These are phyloP conservation scores for Capsella bursapastoris DNA, from an alignment of 345 rosid species.

Conservation along the genomic window DNA sequence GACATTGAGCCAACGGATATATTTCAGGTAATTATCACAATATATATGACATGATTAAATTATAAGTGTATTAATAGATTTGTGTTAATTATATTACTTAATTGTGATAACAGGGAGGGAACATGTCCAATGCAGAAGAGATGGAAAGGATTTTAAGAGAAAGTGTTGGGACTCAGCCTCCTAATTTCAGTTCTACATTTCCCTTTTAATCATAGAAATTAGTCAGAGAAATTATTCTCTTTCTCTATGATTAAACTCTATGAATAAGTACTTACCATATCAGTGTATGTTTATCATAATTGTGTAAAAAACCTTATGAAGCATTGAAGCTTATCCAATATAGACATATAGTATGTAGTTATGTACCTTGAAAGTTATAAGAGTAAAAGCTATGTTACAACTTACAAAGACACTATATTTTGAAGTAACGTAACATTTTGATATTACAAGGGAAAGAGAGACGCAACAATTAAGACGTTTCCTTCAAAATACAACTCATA, in stretches of 20 bases:
- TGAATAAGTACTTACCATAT: constrained; percentile 6
- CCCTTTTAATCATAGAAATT: constrained; percentile 29
- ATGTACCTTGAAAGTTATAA: constrained; percentile 6
- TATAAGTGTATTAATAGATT: background rate
- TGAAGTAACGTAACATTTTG: background rate
- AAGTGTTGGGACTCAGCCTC: constrained; percentile 26
- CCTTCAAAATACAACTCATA: constrained; percentile 16
- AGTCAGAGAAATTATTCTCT: background rate
- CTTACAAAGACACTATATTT: constrained; percentile 23
- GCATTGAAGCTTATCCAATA: constrained; percentile 12
- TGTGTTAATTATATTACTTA: background rate
- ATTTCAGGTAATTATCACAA: constrained; percentile 38
- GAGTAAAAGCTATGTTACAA: constrained; percentile 30
- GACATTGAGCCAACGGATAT: constrained; percentile 49
- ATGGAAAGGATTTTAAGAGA: constrained; percentile 37
- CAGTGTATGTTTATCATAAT: background rate
- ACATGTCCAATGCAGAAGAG: constrained; percentile 20
- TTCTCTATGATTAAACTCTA: background rate
- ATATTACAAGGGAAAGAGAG: constrained; percentile 17
- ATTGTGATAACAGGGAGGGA: constrained; percentile 30
- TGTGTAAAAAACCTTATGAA: constrained; percentile 5
- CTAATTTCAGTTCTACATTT: constrained; percentile 17
- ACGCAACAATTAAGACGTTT: constrained; percentile 8
- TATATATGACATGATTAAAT: constrained; percentile 12
- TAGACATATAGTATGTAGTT: background rate